phyloP scores from a whole-genome alignment of 257 asterid genomes.

The Nicotiana knightiana region DNA sequence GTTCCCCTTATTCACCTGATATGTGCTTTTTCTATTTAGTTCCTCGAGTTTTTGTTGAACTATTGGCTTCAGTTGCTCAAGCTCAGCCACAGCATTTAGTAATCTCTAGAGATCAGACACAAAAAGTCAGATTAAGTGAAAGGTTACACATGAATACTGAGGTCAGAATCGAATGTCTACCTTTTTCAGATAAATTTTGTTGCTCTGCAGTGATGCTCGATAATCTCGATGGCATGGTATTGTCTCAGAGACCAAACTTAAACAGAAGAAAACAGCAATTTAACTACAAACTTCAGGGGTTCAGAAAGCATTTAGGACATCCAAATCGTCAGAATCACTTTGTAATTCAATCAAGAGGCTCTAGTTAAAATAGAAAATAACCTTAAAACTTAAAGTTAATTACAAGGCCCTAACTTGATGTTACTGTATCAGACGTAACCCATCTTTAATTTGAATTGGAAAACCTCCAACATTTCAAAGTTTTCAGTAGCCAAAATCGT shows the following conservation, averaged over 20 bases:
- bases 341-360: neutral
- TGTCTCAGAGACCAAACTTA: conserved; percentile 91
- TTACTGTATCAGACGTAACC: neutral
- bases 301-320: conserved; percentile 12
- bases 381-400: neutral
- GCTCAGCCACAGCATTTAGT: conserved; percentile 60
- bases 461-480: neutral
- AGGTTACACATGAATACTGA: neutral
- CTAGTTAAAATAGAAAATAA: neutral
- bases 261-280: conserved; percentile 28
- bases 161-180: conserved; percentile 22
- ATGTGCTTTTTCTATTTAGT: conserved; percentile 35
- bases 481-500: neutral
- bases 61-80: conserved; percentile 75
- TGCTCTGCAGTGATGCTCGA: conserved; percentile 46
- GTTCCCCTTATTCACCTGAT: conserved; percentile 33
- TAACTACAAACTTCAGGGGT: conserved; percentile 2
- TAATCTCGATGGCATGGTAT: conserved; percentile 90
- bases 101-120: conserved; percentile 44
- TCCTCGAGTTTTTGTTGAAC: conserved; percentile 67
- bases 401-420: neutral
- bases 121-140: conserved; percentile 1
- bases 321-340: conserved; percentile 4
- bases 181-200: conserved; percentile 52
- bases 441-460: neutral